A percentile compares a stretch with the other conserved stretches of the same genome.
These are phyloP conservation scores for Mycena olivaceomarginata DNA, from an alignment of 768 basidiomycete genomes.

Conservation along the genomic window DNA sequence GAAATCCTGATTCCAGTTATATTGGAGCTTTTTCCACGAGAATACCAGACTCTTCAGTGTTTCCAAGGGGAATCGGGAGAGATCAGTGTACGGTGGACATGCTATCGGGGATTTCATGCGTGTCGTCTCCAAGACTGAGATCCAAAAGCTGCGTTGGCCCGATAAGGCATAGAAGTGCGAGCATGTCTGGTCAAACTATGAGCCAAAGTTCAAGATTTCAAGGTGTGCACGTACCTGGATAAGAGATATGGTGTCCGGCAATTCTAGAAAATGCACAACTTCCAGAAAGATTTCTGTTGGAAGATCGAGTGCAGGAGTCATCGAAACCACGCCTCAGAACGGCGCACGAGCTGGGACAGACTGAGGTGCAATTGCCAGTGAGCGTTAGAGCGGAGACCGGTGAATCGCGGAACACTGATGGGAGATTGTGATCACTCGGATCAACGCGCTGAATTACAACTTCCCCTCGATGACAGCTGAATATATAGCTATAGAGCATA, in stretches of 20 bases:
- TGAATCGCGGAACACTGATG: no score
- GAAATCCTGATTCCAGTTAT: constrained; percentile 29
- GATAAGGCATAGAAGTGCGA: constrained; percentile 12
- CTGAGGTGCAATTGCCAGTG: no score
- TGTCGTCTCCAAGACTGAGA: constrained; percentile 14
- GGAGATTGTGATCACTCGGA: no score
- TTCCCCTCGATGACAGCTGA: no score
- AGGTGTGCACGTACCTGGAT: constrained; percentile 21
- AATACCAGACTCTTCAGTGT: constrained; percentile 21
- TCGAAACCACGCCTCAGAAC: no score
- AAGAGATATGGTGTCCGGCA: constrained; percentile 28
- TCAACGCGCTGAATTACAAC: no score
- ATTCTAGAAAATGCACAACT: background rate
- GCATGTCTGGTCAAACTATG: constrained; percentile 22
- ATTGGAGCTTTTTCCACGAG: constrained; percentile 27
- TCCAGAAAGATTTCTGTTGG: constrained; percentile 30
- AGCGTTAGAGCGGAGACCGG: no score
- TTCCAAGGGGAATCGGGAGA: constrained; percentile 25
- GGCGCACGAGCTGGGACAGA: no score
- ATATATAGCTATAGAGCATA: no score
- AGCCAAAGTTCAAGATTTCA: background rate
- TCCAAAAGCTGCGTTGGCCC: constrained; percentile 9
- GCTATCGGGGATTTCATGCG: constrained; percentile 23
- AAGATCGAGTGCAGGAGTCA: background rate
- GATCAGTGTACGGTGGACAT: constrained; percentile 23